Conservation (phyloP, 1,284 basidiomycete species). For the Calocybe gambosa region DNA sequence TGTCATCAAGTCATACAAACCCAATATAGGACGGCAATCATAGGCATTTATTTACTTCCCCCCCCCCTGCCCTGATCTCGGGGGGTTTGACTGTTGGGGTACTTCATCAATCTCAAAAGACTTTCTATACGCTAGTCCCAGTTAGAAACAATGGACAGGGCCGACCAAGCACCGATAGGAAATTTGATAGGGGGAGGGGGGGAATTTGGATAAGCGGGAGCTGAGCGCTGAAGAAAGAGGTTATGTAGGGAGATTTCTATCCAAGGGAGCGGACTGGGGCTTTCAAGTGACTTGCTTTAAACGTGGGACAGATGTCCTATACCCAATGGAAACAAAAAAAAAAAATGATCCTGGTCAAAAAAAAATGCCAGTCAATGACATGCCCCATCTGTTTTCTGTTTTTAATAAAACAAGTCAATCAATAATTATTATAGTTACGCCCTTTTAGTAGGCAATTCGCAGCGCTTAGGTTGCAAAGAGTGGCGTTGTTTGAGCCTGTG, state of each 20-base stretch:
- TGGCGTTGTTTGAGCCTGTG: conserved; percentile 14
- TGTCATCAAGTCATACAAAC: background rate
- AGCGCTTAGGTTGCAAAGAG: background rate
- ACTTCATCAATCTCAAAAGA: conserved; percentile 11
- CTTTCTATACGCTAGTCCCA: conserved; percentile 3
- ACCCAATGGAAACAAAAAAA: background rate
- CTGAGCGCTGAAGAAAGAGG: background rate
- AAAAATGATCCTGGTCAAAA: background rate
- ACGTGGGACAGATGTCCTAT: too few species aligned
- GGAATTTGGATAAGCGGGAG: background rate
- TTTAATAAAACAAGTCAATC: background rate
- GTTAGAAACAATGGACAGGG: conserved; percentile 4
- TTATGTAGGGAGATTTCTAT: background rate
- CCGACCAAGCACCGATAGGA: conserved; percentile 5
- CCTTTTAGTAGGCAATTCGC: background rate
- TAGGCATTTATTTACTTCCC: too few species aligned
- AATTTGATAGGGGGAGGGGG: conserved; percentile 5
- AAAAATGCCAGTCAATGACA: background rate
- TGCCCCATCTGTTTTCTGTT: background rate
- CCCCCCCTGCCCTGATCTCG: conserved; percentile 8
- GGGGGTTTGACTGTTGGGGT: conserved; percentile 5
- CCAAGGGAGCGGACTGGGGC: background rate
- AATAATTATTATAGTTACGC: background rate
- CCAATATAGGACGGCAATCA: conserved; percentile 10
- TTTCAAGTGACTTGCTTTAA: background rate